phyloP scores from a whole-genome alignment of 495 filamentous ascomycete species.

The Penicillium coffeae region DNA sequence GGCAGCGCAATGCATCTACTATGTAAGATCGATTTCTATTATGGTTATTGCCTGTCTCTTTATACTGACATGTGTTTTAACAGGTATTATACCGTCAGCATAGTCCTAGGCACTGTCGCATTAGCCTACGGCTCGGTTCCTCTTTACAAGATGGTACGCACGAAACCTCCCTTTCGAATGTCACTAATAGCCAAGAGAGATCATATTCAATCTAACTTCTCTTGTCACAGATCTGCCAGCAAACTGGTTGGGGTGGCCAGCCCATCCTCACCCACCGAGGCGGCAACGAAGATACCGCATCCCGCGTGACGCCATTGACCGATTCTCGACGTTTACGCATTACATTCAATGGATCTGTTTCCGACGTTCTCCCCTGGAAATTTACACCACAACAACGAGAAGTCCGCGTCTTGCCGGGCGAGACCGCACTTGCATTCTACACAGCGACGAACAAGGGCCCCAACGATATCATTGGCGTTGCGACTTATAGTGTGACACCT shows the following conservation, averaged over 20 bases:
- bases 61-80: not conserved
- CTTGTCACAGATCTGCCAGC: constrained; percentile 77
- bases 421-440: constrained; percentile 97
- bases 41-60: not conserved
- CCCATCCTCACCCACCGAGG: constrained; percentile 77
- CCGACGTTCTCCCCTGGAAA: constrained; percentile 94
- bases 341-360: constrained; percentile 92
- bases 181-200: not conserved
- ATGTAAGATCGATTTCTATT: constrained; percentile 23
- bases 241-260: constrained; percentile 92
- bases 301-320: constrained; percentile 74
- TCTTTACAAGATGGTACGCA: constrained; percentile 87
- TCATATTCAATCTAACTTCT: constrained; percentile 2
- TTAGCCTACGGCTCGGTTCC: constrained; percentile 95
- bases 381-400: constrained; percentile 96
- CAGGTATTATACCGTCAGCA: constrained; percentile 79
- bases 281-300: constrained; percentile 60
- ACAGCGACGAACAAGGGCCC: constrained; percentile 88
- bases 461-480: constrained; percentile 93
- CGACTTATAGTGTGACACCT: constrained; percentile 95
- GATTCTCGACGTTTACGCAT: constrained; percentile 82
- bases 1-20: constrained; percentile 42
- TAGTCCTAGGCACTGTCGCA: constrained; percentile 86
- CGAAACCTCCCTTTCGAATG: not conserved
- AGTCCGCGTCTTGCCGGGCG: constrained; percentile 89